Base-by-base conservation (phyloP, 176 grass and related monocot genomes). In the Tuctoria greenei region DNA sequence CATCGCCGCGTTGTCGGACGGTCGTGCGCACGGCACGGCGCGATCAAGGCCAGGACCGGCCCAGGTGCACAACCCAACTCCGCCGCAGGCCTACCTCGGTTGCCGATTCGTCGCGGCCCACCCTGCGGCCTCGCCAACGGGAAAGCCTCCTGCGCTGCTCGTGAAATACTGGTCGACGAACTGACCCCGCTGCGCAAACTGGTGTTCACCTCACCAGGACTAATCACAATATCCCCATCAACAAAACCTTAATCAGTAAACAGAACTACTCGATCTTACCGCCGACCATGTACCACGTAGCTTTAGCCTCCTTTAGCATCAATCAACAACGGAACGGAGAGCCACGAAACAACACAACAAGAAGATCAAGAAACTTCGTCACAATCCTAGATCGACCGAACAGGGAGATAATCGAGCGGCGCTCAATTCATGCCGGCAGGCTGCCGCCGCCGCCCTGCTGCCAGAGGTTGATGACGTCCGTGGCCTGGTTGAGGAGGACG, bases 401-500 rank as follows among this genome's bases (percentile, higher is more conserved):
- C 5, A 43, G 36, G 55, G 69, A 72, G 74, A 46, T 4, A 10
- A 36, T 20, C n/a, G n/a, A n/a, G n/a, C n/a, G n/a, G n/a, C n/a
- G n/a, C n/a, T n/a, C n/a, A n/a, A n/a, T n/a, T n/a, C 64, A 86
- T 52, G 67, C 18, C 3, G 75, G 80, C 31, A 90, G 81, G 72
- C 82, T 88, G 55, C 78, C 66, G 14, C 78, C 66, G 14, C 86
- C 79, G 72, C 88, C 89, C 76, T 95, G 88, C 69, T 95, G 92
- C 92, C 92, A 95, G 10, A 95, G 85, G 78, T 95, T 95, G 49
- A 95, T 95, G 72, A 95, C 81, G 82, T 95, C 92, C 0, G 92
- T 95, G 55, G 86, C 92, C 75, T 95, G 92, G 75, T 95, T 95
- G 41, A 95, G 88, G 56, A 95, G 86, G 57, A 86, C 86, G 79